A percentile compares a stretch with the other conserved stretches of the same genome.
Evolutionary conservation across 179 eudicot genomes (phyloP).

Genomic region (Sideroxylon spinosum): DNA sequence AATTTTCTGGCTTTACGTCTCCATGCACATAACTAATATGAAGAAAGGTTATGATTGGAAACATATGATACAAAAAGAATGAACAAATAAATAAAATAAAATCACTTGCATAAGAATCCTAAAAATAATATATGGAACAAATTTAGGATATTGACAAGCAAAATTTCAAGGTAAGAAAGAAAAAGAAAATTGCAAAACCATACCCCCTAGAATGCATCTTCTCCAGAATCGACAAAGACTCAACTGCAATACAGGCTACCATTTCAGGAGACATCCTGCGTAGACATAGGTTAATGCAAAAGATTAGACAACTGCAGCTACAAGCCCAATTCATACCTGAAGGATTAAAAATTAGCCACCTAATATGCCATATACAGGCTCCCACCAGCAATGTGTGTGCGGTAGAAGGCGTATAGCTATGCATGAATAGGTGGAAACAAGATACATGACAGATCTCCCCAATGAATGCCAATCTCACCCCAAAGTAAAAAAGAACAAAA

Average conservation of each 20-base stretch:
- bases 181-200: background rate
- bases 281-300: slow-evolving; percentile 16
- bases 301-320: background rate
- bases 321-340: background rate
- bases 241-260: slow-evolving; percentile 87
- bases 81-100: background rate
- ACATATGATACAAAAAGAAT: background rate
- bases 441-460: too few species aligned
- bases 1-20: slow-evolving; percentile 88
- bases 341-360: background rate
- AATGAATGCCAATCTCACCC: background rate
- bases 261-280: slow-evolving; percentile 82
- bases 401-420: background rate
- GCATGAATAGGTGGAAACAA: background rate
- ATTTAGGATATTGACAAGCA: background rate
- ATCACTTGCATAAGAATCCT: background rate
- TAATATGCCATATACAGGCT: background rate
- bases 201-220: slow-evolving; percentile 89
- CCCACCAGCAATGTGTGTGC: background rate
- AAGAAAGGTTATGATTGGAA: slow-evolving; percentile 3
- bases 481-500: background rate
- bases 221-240: slow-evolving; percentile 76
- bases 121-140: background rate
- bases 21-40: slow-evolving; percentile 73
- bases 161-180: background rate